Base-by-base conservation (phyloP, 2,329 filamentous ascomycete species). In the Madurella mycetomatis region DNA sequence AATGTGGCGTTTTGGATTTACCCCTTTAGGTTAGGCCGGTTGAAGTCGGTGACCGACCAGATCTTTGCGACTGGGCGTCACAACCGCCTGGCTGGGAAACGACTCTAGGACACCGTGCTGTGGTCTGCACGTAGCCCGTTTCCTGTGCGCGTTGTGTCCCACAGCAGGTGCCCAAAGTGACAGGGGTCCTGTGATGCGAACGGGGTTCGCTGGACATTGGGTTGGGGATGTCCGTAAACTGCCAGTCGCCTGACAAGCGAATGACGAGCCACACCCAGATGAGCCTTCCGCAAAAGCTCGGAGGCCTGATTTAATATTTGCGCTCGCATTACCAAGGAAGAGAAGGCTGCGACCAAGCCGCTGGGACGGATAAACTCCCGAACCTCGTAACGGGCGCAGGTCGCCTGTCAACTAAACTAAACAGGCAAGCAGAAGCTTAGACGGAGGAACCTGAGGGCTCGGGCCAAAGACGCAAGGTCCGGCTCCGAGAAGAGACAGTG, bases 211-310 rank as follows among this genome's bases (percentile, higher is more conserved):
- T 61, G 61, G 62, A 63, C 54, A 62, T 62, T 58, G 51, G 18
- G 31, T 61, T 63, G 62, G 62, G 62, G 62, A 64, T 64, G 62
- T 64, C 62, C 62, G 62, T 49, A 34, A 34, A 31, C 25, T 39
- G n/a, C n/a, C n/a, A 45, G 42, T 51, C 40, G 37, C 18, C 45
- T 57, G 47, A 42, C 42, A 53, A 53, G 49, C 52, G 51, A 55
- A 51, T 53, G 44, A 59, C 52, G 49, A 48, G 41, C 43, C 53
- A 43, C 46, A 51, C 46, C 25, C 25, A 25, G 25, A 25, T 25
- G 25, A 47, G 44, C 42, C 39, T 31, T 15, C 32, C 32, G 12
- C 30, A 18, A 17, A 41, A 39, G 32, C 5, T 18, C 49, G 34
- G 31, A 9, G 31, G 32, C 40, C 30, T 31, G 37, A 41, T 34